Conservation (phyloP, 2,329 filamentous ascomycete genomes). For the Paracoccidioides brasiliensis region DNA sequence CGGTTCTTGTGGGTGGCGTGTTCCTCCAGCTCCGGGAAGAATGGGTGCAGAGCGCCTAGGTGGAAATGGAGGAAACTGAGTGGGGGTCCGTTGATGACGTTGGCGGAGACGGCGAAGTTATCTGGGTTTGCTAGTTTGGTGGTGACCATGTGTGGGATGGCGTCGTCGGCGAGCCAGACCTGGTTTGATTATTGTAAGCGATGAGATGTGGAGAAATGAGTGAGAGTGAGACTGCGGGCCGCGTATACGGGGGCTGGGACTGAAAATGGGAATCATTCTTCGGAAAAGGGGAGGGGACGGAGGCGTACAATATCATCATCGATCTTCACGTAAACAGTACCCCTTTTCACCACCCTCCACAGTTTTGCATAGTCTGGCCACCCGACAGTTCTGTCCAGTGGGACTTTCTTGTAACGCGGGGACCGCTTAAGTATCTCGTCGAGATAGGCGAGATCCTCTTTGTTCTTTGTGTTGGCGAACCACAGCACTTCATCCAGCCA, state of each 20-base stretch:
- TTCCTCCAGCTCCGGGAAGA: conserved; percentile 35
- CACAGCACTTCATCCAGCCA: conserved; percentile 32
- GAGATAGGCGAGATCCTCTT: conserved; percentile 26
- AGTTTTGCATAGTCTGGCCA: conserved; percentile 7
- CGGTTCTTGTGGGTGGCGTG: background rate
- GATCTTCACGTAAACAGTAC: conserved; percentile 23
- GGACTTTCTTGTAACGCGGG: conserved; percentile 8
- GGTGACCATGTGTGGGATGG: conserved; percentile 42
- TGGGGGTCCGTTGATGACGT: conserved; percentile 44
- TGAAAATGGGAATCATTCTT: background rate
- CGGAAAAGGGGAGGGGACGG: too few species aligned
- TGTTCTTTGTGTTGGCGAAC: conserved; percentile 27
- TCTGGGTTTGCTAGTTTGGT: conserved; percentile 41
- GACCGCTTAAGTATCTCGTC: conserved; percentile 18
- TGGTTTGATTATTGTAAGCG: background rate
- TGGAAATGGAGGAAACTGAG: conserved; percentile 44
- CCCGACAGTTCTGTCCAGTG: conserved; percentile 3
- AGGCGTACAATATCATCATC: conserved; percentile 28
- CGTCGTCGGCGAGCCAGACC: conserved; percentile 29
- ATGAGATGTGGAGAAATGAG: background rate
- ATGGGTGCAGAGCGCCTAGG: conserved; percentile 40
- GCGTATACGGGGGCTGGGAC: background rate
- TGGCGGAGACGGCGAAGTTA: conserved; percentile 41
- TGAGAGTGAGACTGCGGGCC: background rate
- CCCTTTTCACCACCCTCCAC: conserved; percentile 6